A percentile compares a stretch with the other conserved stretches of the same genome.
phyloP scores from a whole-genome alignment of 2,329 filamentous ascomycete species.

The Xylaria hypoxylon region DNA sequence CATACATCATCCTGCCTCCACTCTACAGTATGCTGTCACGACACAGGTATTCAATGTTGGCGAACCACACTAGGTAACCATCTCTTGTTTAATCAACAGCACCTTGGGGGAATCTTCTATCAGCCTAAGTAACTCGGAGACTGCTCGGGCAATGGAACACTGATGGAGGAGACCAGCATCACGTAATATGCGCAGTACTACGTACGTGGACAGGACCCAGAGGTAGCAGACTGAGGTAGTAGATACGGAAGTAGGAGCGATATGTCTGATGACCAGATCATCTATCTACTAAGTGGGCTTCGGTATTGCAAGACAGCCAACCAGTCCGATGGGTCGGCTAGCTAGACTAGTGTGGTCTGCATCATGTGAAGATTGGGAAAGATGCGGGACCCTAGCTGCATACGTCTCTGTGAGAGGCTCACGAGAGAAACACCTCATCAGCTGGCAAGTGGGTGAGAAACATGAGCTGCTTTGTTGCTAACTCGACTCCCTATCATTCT shows the following conservation, averaged over 20 bases:
- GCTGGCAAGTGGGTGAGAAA: slow-evolving; percentile 2
- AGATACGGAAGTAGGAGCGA: slow-evolving; percentile 12
- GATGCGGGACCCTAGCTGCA: slow-evolving; percentile 25
- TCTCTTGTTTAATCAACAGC: background rate
- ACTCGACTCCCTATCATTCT: background rate
- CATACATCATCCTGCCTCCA: background rate
- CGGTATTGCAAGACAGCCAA: slow-evolving; percentile 26
- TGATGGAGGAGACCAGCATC: background rate
- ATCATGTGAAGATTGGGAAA: slow-evolving; percentile 16
- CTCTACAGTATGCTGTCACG: background rate
- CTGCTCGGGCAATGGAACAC: too few relatives aligned
- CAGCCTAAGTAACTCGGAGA: background rate
- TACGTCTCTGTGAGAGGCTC: slow-evolving; percentile 2
- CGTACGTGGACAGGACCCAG: slow-evolving; percentile 18
- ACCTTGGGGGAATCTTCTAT: background rate
- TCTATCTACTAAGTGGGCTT: slow-evolving; percentile 22
- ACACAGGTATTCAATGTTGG: too few relatives aligned
- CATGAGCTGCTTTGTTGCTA: background rate
- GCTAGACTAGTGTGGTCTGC: too few relatives aligned
- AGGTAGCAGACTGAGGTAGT: too few relatives aligned
- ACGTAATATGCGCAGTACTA: slow-evolving; percentile 13
- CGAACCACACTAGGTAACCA: background rate
- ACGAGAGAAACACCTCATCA: slow-evolving; percentile 12
- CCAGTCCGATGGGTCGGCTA: slow-evolving; percentile 23
- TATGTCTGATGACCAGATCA: slow-evolving; percentile 28